These are phyloP conservation scores for Camellia oleifera DNA, from an alignment of 179 eudicot genomes.

Conservation along the genomic window DNA sequence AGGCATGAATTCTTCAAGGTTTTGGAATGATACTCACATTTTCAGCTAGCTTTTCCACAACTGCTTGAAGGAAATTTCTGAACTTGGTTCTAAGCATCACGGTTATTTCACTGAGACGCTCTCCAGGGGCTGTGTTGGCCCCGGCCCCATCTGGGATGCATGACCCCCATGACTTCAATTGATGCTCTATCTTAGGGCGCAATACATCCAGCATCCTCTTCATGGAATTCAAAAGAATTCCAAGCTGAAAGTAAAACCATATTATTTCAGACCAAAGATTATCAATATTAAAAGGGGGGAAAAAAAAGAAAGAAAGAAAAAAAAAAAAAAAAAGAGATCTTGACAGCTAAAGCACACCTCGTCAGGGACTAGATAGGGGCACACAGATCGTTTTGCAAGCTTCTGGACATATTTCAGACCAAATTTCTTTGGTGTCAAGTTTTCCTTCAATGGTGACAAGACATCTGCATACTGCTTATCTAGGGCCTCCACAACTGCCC, in stretches of 20 bases:
- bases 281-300: neutral
- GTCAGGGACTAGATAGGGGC: slow-evolving; percentile 57
- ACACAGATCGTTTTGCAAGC: slow-evolving; percentile 61
- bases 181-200: slow-evolving; percentile 63
- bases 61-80: slow-evolving; percentile 68
- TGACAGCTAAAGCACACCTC: slow-evolving; percentile 40
- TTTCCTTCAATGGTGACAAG: slow-evolving; percentile 68
- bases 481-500: slow-evolving; percentile 68
- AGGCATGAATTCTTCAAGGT: neutral
- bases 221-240: slow-evolving; percentile 74
- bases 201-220: slow-evolving; percentile 78
- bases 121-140: slow-evolving; percentile 63
- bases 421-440: slow-evolving; percentile 52
- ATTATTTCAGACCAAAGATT: slow-evolving; percentile 9
- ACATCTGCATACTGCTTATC: slow-evolving; percentile 81
- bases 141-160: slow-evolving; percentile 55
- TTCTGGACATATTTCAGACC: slow-evolving; percentile 81
- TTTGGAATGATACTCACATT: slow-evolving; percentile 45
- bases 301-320: too few species aligned
- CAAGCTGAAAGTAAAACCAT: slow-evolving; percentile 42
- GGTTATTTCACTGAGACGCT: slow-evolving; percentile 72
- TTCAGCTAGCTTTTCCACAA: slow-evolving; percentile 71
- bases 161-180: slow-evolving; percentile 69
- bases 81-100: slow-evolving; percentile 80
- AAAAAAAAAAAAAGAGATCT: neutral